phyloP scores from a whole-genome alignment of 2,329 filamentous ascomycete species.

The Penicillium nordicum region DNA sequence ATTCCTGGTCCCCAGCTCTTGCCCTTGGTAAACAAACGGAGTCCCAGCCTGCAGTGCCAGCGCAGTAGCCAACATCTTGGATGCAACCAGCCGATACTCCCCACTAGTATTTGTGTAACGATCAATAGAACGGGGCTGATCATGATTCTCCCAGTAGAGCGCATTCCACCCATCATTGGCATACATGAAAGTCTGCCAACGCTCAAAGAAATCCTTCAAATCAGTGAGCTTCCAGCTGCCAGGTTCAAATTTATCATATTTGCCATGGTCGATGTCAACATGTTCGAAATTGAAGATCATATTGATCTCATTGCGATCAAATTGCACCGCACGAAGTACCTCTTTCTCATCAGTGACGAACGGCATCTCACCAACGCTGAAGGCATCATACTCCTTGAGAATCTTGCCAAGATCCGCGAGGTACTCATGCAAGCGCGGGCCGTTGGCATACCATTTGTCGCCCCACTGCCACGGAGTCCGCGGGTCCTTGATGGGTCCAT shows the following conservation, averaged over 20 bases:
- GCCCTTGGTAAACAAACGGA: conserved; percentile 66
- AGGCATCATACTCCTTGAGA: conserved; percentile 55
- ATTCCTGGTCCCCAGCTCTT: conserved; percentile 66
- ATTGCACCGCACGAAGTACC: conserved; percentile 53
- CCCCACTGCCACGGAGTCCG: conserved; percentile 34
- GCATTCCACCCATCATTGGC: conserved; percentile 62
- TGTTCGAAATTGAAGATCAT: conserved; percentile 75
- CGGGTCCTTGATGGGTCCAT: conserved; percentile 36
- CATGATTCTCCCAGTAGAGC: conserved; percentile 64
- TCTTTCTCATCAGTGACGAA: conserved; percentile 48
- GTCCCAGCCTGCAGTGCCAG: conserved; percentile 59
- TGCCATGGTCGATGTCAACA: conserved; percentile 57
- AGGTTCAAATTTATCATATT: conserved; percentile 50
- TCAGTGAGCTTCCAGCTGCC: conserved; percentile 49
- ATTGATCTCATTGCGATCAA: conserved; percentile 58
- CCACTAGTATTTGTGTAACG: conserved; percentile 54
- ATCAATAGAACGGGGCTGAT: conserved; percentile 60
- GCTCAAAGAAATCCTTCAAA: conserved; percentile 53
- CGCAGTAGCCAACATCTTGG: conserved; percentile 60
- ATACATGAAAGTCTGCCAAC: conserved; percentile 60
- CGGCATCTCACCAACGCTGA: conserved; percentile 62
- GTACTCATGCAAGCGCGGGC: conserved; percentile 57
- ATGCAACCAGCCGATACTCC: conserved; percentile 48
- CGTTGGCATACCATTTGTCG: conserved; percentile 51
- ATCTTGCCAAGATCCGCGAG: conserved; percentile 53